Evolutionary conservation across 2,329 filamentous ascomycete genomes (phyloP), one percentile per base, ranked within the genome.

Genomic region (Stachybotrys chartarum): DNA sequence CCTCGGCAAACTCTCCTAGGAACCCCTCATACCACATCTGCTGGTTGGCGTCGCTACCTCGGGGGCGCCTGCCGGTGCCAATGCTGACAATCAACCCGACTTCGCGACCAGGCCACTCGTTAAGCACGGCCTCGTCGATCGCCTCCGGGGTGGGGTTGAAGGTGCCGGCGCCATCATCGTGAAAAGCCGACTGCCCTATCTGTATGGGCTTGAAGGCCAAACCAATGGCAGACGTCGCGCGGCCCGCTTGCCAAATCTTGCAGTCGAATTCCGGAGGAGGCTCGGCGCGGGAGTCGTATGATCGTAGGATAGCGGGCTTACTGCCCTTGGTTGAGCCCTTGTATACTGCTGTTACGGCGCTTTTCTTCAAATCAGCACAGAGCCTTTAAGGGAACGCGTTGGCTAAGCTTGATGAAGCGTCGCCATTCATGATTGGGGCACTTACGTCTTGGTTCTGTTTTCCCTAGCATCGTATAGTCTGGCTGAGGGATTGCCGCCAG

Each of bases 141-240:
- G 91, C 83, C 59, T 88, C 82, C 1, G 91, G 90, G 0, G 91
- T 81, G 1, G 93, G 94, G 67, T 99, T 99, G 73, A 94, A 99
- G 58, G 88, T 91, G 5, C 94, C 94, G 1, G 83, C 80, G 1
- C 94, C 94, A 68, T 97, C 93, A 63, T 99, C 94, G 57, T 96
- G 87, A 66, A 99, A 99, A 10, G 91, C 80, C 1, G 91, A 93
- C 70, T 97, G 93, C 4, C 94, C 94, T 45, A 99, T 90, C 61
- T 89, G 87, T 52, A 99, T 91, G 0, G 93, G 91, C 70, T 99
- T 99, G 75, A 99, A 99, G 1, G 94, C 94, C 48, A 97, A 78
- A 0, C 90, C 91, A 1, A 93, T 94, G 1, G 94, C 90, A 54
- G 83, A 90, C 1, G 94, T 99, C n/a, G 94, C 94, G 57, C 94